Evolutionary conservation across 2,329 filamentous ascomycete genomes (phyloP).

Genomic region (Polychaeton citri): DNA sequence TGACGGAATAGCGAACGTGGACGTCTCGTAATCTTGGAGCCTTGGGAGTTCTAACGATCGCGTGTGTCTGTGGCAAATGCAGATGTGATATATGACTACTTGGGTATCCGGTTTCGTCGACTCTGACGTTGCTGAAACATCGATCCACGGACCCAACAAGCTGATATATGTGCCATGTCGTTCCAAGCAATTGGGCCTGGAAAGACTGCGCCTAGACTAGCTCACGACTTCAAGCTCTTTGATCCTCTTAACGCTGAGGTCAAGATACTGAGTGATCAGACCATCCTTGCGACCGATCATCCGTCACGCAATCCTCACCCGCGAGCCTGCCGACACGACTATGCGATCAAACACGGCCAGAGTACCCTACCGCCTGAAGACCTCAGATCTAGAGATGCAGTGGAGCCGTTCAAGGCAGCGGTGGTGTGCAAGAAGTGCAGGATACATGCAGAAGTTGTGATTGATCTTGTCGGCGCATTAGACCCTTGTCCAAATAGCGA

Average conservation of each 20-base stretch:
- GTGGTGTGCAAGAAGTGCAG: constrained; percentile 50
- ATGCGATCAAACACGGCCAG: constrained; percentile 44
- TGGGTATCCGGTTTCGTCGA: too few relatives aligned
- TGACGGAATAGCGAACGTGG: too few relatives aligned
- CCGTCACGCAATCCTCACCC: constrained; percentile 19
- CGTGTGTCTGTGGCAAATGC: not conserved
- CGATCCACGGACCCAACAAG: too few relatives aligned
- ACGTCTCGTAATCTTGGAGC: not conserved
- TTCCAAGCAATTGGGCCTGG: constrained; percentile 17
- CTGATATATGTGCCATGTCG: constrained; percentile 1
- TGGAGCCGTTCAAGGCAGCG: constrained; percentile 42
- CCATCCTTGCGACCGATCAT: constrained; percentile 36
- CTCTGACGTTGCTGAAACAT: too few relatives aligned
- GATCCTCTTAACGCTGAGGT: constrained; percentile 32
- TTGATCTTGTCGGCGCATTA: constrained; percentile 35
- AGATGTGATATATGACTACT: not conserved
- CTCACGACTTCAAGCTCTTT: constrained; percentile 39
- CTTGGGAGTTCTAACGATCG: not conserved
- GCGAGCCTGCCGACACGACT: constrained; percentile 43
- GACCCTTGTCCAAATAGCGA: constrained; percentile 34
- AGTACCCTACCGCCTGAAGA: constrained; percentile 34
- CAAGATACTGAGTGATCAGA: constrained; percentile 42
- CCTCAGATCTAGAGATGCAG: constrained; percentile 19
- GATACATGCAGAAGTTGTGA: constrained; percentile 45
- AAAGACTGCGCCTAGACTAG: constrained; percentile 37